Conservation (phyloP, 2,329 filamentous ascomycete genomes). For the Calonectria multiphialidica region DNA sequence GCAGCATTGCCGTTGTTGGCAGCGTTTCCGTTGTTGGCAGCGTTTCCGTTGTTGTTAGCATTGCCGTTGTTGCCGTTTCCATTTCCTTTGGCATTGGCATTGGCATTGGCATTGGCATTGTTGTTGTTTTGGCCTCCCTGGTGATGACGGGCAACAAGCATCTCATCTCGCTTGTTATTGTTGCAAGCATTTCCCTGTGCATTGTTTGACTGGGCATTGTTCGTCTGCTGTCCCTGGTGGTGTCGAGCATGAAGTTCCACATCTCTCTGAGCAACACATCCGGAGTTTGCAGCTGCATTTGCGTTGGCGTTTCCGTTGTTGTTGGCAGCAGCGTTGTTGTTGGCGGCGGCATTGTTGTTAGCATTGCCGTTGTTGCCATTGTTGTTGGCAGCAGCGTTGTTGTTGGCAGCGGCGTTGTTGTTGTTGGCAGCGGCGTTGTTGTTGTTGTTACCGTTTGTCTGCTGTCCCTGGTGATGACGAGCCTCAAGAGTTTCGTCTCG, state of each 20-base stretch:
- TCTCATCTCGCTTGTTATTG: conserved; percentile 16
- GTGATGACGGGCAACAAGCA: conserved; percentile 11
- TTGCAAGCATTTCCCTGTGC: neutral
- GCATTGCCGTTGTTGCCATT: no score
- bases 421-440: neutral
- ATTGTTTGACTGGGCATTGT: neutral
- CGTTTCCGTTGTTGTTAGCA: neutral
- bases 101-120: neutral
- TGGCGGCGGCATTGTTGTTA: no score
- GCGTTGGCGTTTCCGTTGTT: neutral
- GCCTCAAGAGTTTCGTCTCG: neutral
- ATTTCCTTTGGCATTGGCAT: neutral
- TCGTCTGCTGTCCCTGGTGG: conserved; percentile 10
- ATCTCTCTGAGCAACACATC: neutral
- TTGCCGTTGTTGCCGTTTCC: neutral
- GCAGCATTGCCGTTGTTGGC: neutral
- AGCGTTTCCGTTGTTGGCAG: neutral
- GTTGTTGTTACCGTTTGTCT: neutral
- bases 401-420: neutral
- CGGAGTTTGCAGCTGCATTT: neutral
- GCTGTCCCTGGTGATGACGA: conserved; percentile 11
- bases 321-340: neutral
- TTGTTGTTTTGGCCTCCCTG: conserved; percentile 4
- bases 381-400: neutral
- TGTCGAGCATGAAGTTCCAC: neutral